phyloP scores from a whole-genome alignment of 2,329 filamentous ascomycete species.

The Xylariaceae sp. region DNA sequence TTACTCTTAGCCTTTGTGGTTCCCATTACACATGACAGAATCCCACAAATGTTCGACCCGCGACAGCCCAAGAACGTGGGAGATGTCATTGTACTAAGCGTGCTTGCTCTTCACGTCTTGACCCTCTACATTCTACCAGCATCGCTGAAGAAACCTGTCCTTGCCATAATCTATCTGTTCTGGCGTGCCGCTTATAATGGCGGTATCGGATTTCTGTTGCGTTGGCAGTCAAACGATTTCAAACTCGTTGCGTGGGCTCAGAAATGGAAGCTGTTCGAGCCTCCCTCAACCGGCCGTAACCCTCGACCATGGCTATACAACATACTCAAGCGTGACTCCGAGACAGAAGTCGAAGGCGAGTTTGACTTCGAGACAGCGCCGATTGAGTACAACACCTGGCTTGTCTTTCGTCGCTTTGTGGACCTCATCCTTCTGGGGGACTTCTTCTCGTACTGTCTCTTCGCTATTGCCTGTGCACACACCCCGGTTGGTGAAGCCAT shows the following conservation, averaged over 20 bases:
- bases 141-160: slow-evolving; percentile 67
- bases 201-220: slow-evolving; percentile 86
- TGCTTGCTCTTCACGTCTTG: slow-evolving; percentile 72
- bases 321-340: slow-evolving; percentile 82
- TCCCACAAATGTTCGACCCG: slow-evolving; percentile 91
- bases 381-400: slow-evolving; percentile 98
- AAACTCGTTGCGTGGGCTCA: slow-evolving; percentile 84
- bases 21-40: slow-evolving; percentile 97
- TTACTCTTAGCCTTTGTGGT: slow-evolving; percentile 77
- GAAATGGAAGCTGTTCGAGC: slow-evolving; percentile 80
- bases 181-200: slow-evolving; percentile 92
- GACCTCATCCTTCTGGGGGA: slow-evolving; percentile 99
- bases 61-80: slow-evolving; percentile 93
- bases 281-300: slow-evolving; percentile 75
- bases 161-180: slow-evolving; percentile 81
- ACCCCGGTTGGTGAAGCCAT: slow-evolving; percentile 69
- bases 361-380: slow-evolving; percentile 92
- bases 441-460: slow-evolving; percentile 94
- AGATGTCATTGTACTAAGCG: slow-evolving; percentile 73
- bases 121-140: slow-evolving; percentile 70
- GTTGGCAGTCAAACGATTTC: slow-evolving; percentile 84
- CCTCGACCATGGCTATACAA: slow-evolving; percentile 78
- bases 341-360: slow-evolving; percentile 90
- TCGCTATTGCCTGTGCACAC: slow-evolving; percentile 82
- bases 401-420: slow-evolving; percentile 90